Evolutionary conservation across 352 stramenopile species (phyloP).

Genomic region (Phytophthora kernoviae): DNA sequence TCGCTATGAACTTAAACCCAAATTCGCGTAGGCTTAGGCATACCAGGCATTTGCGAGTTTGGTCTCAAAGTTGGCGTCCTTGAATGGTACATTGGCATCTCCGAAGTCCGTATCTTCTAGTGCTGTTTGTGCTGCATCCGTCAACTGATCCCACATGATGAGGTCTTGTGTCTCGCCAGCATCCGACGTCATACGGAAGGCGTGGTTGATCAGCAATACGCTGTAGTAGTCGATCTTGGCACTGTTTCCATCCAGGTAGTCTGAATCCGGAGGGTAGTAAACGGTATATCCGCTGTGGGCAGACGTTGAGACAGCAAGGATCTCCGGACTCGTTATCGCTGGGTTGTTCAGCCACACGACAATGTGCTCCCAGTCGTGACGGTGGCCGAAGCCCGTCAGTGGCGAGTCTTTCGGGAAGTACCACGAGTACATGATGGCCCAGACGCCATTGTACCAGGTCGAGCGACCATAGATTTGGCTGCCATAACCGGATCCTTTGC

Average conservation of each 20-base stretch:
- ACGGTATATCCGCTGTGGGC: conserved; percentile 1
- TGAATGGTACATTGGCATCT: conserved; percentile 27
- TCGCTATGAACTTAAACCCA: background rate
- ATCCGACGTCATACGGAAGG: conserved; percentile 12
- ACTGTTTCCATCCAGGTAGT: background rate
- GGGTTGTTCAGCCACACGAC: conserved; percentile 44
- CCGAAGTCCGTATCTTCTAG: conserved; percentile 30
- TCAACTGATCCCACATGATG: conserved; percentile 26
- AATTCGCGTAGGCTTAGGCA: background rate
- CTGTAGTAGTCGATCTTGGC: conserved; percentile 6
- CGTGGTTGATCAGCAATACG: conserved; percentile 18
- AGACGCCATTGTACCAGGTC: conserved; percentile 24
- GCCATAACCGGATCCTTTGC: conserved; percentile 26
- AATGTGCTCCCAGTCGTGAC: conserved; percentile 49
- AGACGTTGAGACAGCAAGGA: conserved; percentile 5
- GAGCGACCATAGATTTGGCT: conserved; percentile 37
- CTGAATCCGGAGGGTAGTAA: background rate
- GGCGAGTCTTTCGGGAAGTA: conserved; percentile 52
- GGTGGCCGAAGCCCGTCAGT: conserved; percentile 30
- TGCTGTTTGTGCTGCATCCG: conserved; percentile 17
- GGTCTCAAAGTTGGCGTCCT: conserved; percentile 26
- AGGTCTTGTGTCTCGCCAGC: conserved; percentile 25
- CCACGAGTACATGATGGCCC: conserved; percentile 42
- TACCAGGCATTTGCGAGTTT: conserved; percentile 23
- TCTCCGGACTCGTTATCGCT: conserved; percentile 1